phyloP scores from a whole-genome alignment of 805 yeast genomes.

The Ogataea wickerhamii region DNA sequence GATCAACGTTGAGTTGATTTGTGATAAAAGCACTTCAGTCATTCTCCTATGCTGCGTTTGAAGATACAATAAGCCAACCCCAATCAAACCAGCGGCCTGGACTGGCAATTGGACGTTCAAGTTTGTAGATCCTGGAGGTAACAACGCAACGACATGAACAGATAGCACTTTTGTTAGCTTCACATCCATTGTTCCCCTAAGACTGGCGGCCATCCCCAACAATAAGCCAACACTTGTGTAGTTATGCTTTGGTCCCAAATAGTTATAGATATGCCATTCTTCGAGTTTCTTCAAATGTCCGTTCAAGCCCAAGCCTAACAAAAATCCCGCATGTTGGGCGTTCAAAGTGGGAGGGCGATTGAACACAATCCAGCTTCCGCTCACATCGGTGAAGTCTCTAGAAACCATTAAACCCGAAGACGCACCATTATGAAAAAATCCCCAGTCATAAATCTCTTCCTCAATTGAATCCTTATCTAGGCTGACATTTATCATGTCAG shows the following conservation, averaged over 20 bases:
- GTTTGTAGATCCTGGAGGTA: constrained; percentile 89
- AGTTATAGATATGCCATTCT: constrained; percentile 95
- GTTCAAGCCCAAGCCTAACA: constrained; percentile 87
- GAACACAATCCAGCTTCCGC: constrained; percentile 90
- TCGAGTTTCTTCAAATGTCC: constrained; percentile 82
- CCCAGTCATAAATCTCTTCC: constrained; percentile 64
- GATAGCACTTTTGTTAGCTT: constrained; percentile 87
- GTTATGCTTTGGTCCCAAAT: constrained; percentile 83
- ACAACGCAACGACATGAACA: constrained; percentile 86
- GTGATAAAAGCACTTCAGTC: constrained; percentile 74
- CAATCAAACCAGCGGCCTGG: constrained; percentile 88
- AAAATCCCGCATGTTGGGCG: constrained; percentile 90
- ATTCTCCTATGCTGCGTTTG: constrained; percentile 79
- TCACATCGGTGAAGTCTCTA: constrained; percentile 60
- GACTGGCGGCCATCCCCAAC: constrained; percentile 90
- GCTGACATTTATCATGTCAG: constrained; percentile 59
- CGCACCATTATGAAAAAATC: constrained; percentile 87
- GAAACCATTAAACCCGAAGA: constrained; percentile 78
- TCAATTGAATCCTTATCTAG: constrained; percentile 52
- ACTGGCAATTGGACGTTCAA: constrained; percentile 78
- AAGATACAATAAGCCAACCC: constrained; percentile 80
- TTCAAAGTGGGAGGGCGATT: constrained; percentile 68
- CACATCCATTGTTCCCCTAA: constrained; percentile 75
- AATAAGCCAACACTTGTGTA: constrained; percentile 82
- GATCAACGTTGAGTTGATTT: constrained; percentile 52